Conservation (phyloP, 805 yeast species). For the Saccharomycopsis sp. region DNA sequence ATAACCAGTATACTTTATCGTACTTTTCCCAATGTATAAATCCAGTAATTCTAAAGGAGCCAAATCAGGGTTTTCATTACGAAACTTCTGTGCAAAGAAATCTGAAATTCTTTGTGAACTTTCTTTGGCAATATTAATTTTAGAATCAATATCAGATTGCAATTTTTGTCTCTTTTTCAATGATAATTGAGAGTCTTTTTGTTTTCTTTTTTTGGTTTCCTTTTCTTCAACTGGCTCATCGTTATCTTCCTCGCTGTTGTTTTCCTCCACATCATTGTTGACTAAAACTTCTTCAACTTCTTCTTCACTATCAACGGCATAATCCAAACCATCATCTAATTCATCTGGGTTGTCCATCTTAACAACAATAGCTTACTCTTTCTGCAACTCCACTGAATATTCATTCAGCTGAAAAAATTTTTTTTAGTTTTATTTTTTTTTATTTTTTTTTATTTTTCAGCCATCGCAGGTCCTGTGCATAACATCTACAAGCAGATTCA, state of each 20-base stretch:
- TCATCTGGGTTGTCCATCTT: slow-evolving; percentile 47
- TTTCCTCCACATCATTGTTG: slow-evolving; percentile 23
- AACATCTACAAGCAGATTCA: no score
- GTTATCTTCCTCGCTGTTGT: slow-evolving; percentile 15
- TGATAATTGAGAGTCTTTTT: slow-evolving; percentile 38
- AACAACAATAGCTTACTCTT: not conserved
- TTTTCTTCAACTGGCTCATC: slow-evolving; percentile 27
- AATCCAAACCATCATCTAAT: slow-evolving; percentile 70
- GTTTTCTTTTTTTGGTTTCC: slow-evolving; percentile 21
- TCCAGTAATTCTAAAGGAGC: slow-evolving; percentile 74
- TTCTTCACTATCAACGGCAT: slow-evolving; percentile 34
- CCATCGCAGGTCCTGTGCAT: no score
- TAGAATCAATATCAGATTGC: slow-evolving; percentile 56
- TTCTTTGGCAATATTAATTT: slow-evolving; percentile 45
- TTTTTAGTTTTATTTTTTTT: not conserved
- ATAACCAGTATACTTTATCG: slow-evolving; percentile 51
- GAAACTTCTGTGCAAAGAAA: slow-evolving; percentile 52
- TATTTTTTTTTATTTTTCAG: not conserved
- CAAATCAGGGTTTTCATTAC: slow-evolving; percentile 54
- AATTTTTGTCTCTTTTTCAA: slow-evolving; percentile 61
- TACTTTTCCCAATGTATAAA: slow-evolving; percentile 44
- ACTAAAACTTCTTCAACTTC: slow-evolving; percentile 25
- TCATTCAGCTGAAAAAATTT: not conserved
- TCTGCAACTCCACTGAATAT: not conserved
- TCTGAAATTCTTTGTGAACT: slow-evolving; percentile 61